A percentile compares a stretch with the other conserved stretches of the same genome.
Evolutionary conservation across 75 land plant genomes (phyloP).

Genomic region (Cryptomeria japonica): DNA sequence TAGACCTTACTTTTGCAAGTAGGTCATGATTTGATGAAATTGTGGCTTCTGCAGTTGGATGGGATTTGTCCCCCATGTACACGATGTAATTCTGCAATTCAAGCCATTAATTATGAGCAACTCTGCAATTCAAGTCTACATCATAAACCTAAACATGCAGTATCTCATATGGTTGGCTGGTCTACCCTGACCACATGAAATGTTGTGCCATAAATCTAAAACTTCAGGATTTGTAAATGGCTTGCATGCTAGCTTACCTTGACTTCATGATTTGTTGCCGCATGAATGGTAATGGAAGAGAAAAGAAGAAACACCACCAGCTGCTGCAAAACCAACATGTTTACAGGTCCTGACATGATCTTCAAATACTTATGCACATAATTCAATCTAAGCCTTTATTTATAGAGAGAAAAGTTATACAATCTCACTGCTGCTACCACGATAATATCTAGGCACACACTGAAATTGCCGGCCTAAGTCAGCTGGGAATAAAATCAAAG

Average conservation of each 20-base stretch:
- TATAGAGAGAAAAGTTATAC: too few species aligned
- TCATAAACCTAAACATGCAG: background rate
- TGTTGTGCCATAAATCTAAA: background rate
- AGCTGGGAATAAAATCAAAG: too few species aligned
- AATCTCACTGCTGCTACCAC: too few species aligned
- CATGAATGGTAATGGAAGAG: background rate
- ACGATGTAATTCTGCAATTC: conserved; percentile 47
- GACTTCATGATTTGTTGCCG: background rate
- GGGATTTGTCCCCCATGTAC: conserved; percentile 51
- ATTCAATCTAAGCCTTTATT: background rate
- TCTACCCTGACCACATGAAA: background rate
- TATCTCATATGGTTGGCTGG: background rate
- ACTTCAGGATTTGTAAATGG: background rate
- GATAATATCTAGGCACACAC: background rate
- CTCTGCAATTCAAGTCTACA: conserved; percentile 20
- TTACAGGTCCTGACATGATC: background rate
- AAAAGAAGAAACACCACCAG: background rate
- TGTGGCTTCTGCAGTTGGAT: conserved; percentile 32
- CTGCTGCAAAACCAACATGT: background rate
- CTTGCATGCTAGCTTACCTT: background rate
- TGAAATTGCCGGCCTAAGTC: background rate
- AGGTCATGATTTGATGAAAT: conserved; percentile 33
- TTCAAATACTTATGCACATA: background rate
- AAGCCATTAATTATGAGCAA: too few species aligned
- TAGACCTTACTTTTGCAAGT: conserved; percentile 24